Conservation (phyloP, 768 basidiomycete species). For the Pulveroboletus sp. region DNA sequence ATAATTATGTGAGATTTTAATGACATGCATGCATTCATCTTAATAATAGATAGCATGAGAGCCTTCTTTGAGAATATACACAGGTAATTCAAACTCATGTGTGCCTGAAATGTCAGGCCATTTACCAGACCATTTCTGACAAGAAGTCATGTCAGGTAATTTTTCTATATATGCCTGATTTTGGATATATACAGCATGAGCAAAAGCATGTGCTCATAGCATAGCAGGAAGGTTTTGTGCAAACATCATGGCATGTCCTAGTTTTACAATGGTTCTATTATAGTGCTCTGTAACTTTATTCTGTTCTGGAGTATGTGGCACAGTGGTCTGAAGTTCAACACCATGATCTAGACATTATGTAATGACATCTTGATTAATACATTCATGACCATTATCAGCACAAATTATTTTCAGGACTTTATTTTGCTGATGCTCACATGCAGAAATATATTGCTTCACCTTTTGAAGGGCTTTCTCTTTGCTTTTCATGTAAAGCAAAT, state of each 20-base stretch:
- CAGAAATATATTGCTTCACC: no score
- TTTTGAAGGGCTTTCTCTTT: no score
- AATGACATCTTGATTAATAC: conserved; percentile 22
- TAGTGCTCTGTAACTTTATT: conserved; percentile 36
- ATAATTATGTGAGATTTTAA: no score
- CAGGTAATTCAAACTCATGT: background rate
- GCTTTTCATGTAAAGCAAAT: no score
- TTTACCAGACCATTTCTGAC: background rate
- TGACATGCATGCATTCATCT: no score
- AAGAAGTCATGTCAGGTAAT: background rate
- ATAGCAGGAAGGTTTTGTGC: conserved; percentile 10
- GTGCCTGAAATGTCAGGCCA: background rate
- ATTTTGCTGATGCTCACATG: no score
- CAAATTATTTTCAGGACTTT: conserved; percentile 11
- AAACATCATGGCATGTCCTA: conserved; percentile 32
- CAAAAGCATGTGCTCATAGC: conserved; percentile 31
- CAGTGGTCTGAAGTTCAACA: conserved; percentile 29
- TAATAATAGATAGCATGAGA: no score
- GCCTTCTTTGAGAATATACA: background rate
- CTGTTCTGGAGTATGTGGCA: conserved; percentile 36
- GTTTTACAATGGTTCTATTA: conserved; percentile 32
- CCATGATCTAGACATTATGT: conserved; percentile 22
- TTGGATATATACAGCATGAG: conserved; percentile 25
- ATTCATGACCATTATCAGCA: conserved; percentile 33
- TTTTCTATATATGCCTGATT: conserved; percentile 13